Evolutionary conservation across 257 asterid genomes (phyloP).

Genomic region (Solanum etuberosum): DNA sequence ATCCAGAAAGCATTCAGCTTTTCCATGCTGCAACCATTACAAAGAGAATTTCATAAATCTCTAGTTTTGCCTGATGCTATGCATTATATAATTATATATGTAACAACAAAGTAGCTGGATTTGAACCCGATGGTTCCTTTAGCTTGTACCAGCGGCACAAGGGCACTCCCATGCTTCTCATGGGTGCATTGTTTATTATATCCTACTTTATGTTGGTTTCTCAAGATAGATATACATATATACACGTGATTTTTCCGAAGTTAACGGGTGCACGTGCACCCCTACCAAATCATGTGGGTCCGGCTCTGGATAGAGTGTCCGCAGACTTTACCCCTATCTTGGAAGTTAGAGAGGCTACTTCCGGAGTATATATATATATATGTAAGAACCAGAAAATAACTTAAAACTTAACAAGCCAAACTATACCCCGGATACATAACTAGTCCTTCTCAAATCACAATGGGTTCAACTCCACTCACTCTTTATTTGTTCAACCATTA

Average conservation of each 20-base stretch:
- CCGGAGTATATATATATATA: no score
- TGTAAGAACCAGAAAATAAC: neutral
- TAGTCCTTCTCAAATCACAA: neutral
- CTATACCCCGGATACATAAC: neutral
- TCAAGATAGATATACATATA: no score
- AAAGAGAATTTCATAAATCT: neutral
- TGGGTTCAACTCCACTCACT: neutral
- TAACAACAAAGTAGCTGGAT: neutral
- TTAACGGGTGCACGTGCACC: no score
- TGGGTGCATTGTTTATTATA: no score
- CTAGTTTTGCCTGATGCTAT: neutral
- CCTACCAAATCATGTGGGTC: no score
- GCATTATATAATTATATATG: no score
- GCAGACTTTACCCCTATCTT: neutral
- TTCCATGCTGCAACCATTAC: constrained; percentile 59
- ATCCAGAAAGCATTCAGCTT: constrained; percentile 64
- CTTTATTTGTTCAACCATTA: neutral
- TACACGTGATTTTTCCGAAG: no score
- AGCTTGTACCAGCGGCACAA: no score
- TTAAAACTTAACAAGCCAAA: neutral
- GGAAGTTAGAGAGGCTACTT: neutral
- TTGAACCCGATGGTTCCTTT: no score
- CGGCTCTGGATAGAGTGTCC: no score
- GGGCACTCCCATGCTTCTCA: no score
- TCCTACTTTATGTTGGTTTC: no score